phyloP scores from a whole-genome alignment of 2,329 filamentous ascomycete species.

The Ophiostoma ips region DNA sequence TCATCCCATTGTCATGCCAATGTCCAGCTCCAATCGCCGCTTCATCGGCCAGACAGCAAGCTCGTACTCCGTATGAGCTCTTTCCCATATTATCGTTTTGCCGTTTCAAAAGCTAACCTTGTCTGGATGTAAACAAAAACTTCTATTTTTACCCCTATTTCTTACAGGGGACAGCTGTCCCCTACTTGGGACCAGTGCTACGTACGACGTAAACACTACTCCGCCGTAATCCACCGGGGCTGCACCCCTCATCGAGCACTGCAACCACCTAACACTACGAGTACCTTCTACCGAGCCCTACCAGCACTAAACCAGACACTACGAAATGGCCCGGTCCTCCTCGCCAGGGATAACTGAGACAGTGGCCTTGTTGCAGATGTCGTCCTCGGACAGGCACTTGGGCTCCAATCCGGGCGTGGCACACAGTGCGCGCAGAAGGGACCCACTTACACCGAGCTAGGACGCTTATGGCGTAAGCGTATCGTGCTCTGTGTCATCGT shows the following conservation, averaged over 20 bases:
- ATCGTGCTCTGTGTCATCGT: not conserved
- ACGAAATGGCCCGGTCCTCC: too few species aligned
- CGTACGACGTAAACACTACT: not conserved
- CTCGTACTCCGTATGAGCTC: not conserved
- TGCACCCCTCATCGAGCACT: too few species aligned
- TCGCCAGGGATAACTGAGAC: not conserved
- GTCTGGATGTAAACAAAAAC: not conserved
- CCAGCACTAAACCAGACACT: too few species aligned
- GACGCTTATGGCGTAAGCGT: not conserved
- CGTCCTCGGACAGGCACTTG: not conserved
- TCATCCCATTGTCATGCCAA: too few species aligned
- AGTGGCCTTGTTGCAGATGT: not conserved
- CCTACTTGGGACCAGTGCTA: too few species aligned
- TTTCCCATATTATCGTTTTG: not conserved
- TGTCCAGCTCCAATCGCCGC: too few species aligned
- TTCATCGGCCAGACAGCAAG: too few species aligned
- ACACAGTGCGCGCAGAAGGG: not conserved
- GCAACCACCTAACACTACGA: too few species aligned
- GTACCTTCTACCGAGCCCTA: too few species aligned
- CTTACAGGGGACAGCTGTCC: not conserved
- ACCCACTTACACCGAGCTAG: not conserved
- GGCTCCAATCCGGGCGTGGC: not conserved
- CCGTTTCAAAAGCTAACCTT: not conserved
- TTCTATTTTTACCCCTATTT: conserved; percentile 2
- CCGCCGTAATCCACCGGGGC: not conserved